These are phyloP conservation scores for Rhizopogon vesiculosus DNA, from an alignment of 768 basidiomycete genomes.

Conservation along the genomic window DNA sequence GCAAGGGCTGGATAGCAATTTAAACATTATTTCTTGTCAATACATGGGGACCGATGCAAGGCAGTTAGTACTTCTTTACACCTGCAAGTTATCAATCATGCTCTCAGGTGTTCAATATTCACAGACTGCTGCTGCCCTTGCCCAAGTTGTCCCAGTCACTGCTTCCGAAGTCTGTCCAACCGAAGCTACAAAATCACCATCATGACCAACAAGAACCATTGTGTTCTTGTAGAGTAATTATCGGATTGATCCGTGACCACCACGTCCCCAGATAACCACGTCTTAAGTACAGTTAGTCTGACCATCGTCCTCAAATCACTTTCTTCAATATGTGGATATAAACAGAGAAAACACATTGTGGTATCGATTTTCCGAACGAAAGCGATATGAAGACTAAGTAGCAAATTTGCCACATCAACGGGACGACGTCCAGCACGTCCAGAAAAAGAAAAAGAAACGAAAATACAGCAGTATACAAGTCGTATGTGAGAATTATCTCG, in stretches of 20 bases:
- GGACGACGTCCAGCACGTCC: background rate
- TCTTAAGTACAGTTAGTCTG: too few relatives aligned
- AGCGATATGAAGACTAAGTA: background rate
- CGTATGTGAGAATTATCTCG: background rate
- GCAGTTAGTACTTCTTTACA: background rate
- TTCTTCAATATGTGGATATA: too few relatives aligned
- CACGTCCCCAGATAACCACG: too few relatives aligned
- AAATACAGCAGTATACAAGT: background rate
- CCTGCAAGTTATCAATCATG: background rate
- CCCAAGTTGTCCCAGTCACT: background rate
- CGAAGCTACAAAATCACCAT: too few relatives aligned
- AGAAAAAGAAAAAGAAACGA: background rate
- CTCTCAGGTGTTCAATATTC: background rate
- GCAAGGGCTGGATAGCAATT: conserved; percentile 20
- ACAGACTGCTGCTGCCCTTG: background rate
- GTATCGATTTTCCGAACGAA: background rate
- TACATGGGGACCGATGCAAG: background rate
- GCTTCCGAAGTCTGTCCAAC: too few relatives aligned
- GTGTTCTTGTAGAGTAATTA: too few relatives aligned
- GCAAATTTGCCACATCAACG: background rate
- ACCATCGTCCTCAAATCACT: too few relatives aligned
- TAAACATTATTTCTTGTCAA: background rate
- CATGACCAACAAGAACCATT: too few relatives aligned
- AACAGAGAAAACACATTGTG: too few relatives aligned
- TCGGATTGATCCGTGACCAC: too few relatives aligned